Evolutionary conservation across 495 filamentous ascomycete species (phyloP).

Genomic region (Clohesyomyces aquaticus): DNA sequence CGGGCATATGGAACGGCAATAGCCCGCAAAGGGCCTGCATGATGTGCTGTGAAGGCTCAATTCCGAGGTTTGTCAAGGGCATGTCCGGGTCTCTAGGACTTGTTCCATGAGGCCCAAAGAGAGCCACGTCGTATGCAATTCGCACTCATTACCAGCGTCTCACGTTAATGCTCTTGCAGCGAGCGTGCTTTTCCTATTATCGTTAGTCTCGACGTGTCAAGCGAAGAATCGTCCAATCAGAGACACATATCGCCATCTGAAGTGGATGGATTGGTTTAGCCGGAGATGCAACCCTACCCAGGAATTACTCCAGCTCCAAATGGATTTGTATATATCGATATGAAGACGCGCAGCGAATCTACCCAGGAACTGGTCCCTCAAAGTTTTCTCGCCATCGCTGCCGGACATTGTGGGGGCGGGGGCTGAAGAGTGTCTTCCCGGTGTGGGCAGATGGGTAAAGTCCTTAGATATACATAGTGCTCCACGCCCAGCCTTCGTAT

Average conservation of each 20-base stretch:
- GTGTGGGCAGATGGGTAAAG: slow-evolving; percentile 1
- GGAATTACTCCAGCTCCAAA: slow-evolving; percentile 1
- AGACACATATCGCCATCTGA: neutral
- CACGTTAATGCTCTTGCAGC: slow-evolving; percentile 6
- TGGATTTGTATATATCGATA: slow-evolving; percentile 26
- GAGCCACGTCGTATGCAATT: slow-evolving; percentile 4
- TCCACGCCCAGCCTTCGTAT: slow-evolving; percentile 12
- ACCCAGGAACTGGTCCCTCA: slow-evolving; percentile 9
- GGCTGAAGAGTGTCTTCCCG: too few relatives aligned
- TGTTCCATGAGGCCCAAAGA: slow-evolving; percentile 6
- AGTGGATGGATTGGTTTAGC: slow-evolving; percentile 18
- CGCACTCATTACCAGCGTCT: slow-evolving; percentile 19
- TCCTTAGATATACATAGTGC: slow-evolving; percentile 3
- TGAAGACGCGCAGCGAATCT: slow-evolving; percentile 27
- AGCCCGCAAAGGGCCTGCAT: neutral
- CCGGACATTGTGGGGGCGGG: slow-evolving; percentile 15
- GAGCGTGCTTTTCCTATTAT: neutral
- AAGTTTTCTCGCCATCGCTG: slow-evolving; percentile 2
- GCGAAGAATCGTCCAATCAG: slow-evolving; percentile 9
- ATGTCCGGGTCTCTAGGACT: slow-evolving; percentile 2
- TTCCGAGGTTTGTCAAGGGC: neutral
- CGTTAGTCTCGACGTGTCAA: slow-evolving; percentile 19
- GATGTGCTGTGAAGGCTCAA: neutral
- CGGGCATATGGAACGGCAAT: slow-evolving; percentile 15
- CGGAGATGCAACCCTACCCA: slow-evolving; percentile 7